phyloP scores from a whole-genome alignment of 163 green algal species.

The Scenedesmus sp. region DNA sequence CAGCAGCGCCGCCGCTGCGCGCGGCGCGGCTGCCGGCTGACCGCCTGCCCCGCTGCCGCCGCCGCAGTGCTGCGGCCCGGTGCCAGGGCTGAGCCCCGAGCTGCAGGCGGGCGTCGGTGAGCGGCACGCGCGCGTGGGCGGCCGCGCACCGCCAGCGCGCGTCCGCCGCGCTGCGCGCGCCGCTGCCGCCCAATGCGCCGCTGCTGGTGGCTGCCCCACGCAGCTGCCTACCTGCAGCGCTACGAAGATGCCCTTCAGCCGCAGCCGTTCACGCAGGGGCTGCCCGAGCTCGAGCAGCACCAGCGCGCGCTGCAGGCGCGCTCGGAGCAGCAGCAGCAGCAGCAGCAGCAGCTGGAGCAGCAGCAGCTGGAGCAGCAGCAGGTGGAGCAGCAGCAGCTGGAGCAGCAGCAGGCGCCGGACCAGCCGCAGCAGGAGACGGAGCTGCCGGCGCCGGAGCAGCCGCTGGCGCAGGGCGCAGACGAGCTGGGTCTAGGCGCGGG shows the following conservation, averaged over 20 bases:
- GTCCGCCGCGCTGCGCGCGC: not conserved
- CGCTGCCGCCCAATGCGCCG: no score
- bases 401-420: not conserved
- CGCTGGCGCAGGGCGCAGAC: not conserved
- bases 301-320: not conserved
- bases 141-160: not conserved
- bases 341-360: not conserved
- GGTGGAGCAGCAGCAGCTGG: not conserved
- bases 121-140: not conserved
- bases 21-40: not conserved
- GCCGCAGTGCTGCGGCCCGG: not conserved
- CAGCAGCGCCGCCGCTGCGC: not conserved
- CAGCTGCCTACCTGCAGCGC: constrained; percentile 6
- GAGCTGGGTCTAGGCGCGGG: not conserved
- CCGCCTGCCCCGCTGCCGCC: not conserved
- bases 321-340: not conserved
- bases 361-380: not conserved
- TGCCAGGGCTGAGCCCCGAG: not conserved
- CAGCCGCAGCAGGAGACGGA: not conserved
- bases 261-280: not conserved
- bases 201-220: not conserved
- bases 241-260: constrained; percentile 4
- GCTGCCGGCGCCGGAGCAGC: constrained; percentile 1
- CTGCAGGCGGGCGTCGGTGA: constrained; percentile 17
- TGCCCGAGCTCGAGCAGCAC: constrained; percentile 6